Conservation (phyloP, 2,329 filamentous ascomycete species). For the Daldinia eschscholtzii region DNA sequence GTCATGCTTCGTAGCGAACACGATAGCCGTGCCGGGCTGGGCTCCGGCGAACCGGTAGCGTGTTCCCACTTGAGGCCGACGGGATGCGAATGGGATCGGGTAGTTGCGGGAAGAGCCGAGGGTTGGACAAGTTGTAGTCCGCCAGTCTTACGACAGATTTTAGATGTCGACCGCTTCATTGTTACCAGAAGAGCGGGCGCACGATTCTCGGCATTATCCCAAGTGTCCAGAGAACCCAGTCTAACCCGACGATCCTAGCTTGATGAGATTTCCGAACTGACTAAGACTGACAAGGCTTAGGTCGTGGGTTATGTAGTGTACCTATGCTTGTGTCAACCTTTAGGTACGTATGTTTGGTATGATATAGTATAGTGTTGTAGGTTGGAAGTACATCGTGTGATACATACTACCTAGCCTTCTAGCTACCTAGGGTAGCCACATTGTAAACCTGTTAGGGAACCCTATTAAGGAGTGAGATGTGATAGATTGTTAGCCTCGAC, state of each 20-base stretch:
- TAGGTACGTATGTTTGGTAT: too few species aligned
- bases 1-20: conserved; percentile 17
- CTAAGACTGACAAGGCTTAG: conserved; percentile 43
- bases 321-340: conserved; percentile 4
- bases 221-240: conserved; percentile 19
- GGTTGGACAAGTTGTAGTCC: conserved; percentile 24
- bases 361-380: conserved; percentile 6
- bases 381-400: conserved; percentile 13
- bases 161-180: conserved; percentile 26
- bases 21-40: conserved; percentile 21
- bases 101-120: conserved; percentile 36
- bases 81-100: conserved; percentile 20
- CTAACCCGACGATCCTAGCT: conserved; percentile 38
- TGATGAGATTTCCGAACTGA: conserved; percentile 33
- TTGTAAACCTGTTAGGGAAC: conserved; percentile 6
- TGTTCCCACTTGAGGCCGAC: conserved; percentile 31
- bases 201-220: conserved; percentile 28
- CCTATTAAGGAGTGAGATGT: conserved; percentile 9
- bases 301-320: conserved; percentile 2
- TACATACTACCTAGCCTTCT: neutral
- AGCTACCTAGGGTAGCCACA: neutral
- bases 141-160: conserved; percentile 45
- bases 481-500: conserved; percentile 21
- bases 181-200: conserved; percentile 27
- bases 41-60: conserved; percentile 23